Evolutionary conservation across 2,329 filamentous ascomycete species (phyloP), one percentile per base, ranked within the genome.

Genomic region (Ceratocystis colombiana): DNA sequence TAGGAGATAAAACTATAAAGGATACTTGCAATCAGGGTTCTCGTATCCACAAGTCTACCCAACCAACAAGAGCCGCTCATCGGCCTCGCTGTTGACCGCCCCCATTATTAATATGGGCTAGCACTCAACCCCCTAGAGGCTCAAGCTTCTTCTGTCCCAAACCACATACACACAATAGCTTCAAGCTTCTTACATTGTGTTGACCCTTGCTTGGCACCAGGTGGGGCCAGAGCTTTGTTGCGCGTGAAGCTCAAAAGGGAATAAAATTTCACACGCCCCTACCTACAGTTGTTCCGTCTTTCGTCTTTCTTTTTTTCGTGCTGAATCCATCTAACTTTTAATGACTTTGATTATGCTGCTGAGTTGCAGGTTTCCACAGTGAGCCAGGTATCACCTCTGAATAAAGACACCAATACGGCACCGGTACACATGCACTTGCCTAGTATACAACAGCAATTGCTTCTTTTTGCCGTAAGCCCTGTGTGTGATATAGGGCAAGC

Each of bases 221-320:
- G 20, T 46, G 57, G 41, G 64, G 64, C 64, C 12, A 59, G 33
- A 59, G 50, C 46, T 59, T 59, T 65, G 17, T 65, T 30, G 17
- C 30, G 50, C 12, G 25, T 48, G 25, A 17, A 63, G 45, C 48
- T n/a, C 59, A 12, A 25, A 46, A 57, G 33, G 41, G 53, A 57
- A 57, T 15, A 28, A 33, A 28, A 5, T n/a, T 33, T 17, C 53
- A 57, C 28, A 30, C 53, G 7, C 53, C 53, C 53, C 53, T 25
- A 12, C 22, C 48, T 22, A 15, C 37, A 8, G 8, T 20, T 22
- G 3, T 22, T 22, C 10, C 53, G 28, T 53, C 20, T 53, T 53
- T 53, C 48, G 22, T 33, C 53, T 33, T 57, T 57, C 25, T 25
- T 30, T 10, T 57, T 28, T 30, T 57, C 4, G 10, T 17, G 15